A percentile compares a stretch with the other conserved stretches of the same genome.
Conservation (phyloP, 1,284 basidiomycete genomes). For the Ustilago trichophora region DNA sequence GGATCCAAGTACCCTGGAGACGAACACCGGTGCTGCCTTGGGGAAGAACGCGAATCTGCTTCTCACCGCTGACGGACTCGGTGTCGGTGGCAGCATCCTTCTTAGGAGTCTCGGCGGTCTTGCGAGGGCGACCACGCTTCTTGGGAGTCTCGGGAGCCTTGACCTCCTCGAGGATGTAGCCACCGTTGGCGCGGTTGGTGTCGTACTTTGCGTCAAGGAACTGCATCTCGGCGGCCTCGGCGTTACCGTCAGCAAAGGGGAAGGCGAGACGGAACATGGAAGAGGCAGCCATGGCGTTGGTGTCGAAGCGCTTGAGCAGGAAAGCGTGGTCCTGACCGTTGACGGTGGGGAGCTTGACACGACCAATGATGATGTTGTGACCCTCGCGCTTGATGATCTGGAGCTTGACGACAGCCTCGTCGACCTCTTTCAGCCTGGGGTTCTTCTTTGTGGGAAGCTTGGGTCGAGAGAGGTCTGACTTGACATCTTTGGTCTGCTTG, state of each 20-base stretch:
- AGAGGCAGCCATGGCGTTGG: conserved; percentile 90
- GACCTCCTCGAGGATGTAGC: conserved; percentile 69
- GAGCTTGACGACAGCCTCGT: conserved; percentile 74
- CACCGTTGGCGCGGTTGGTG: conserved; percentile 82
- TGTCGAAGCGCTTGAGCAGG: conserved; percentile 93
- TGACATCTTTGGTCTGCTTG: conserved; percentile 32
- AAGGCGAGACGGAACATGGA: conserved; percentile 99
- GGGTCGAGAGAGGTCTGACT: conserved; percentile 37
- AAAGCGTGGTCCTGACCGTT: conserved; percentile 77
- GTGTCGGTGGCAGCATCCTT: conserved; percentile 36
- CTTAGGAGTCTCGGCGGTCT: conserved; percentile 36
- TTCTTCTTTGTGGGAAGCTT: conserved; percentile 59
- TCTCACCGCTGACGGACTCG: conserved; percentile 28
- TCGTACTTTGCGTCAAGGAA: conserved; percentile 85
- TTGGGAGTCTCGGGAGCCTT: conserved; percentile 67
- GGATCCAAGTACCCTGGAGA: conserved; percentile 90
- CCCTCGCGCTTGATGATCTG: conserved; percentile 83
- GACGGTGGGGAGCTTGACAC: conserved; percentile 88
- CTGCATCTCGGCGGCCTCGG: conserved; percentile 82
- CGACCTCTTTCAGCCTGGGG: conserved; percentile 54
- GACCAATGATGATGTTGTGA: conserved; percentile 84
- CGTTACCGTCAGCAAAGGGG: conserved; percentile 80
- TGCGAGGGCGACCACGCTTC: conserved; percentile 51
- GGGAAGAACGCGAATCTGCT: conserved; percentile 46
- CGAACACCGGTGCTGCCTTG: conserved; percentile 68